These are phyloP conservation scores for Mycosarcoma maydis DNA, from an alignment of 1,284 basidiomycete species.

Conservation along the genomic window DNA sequence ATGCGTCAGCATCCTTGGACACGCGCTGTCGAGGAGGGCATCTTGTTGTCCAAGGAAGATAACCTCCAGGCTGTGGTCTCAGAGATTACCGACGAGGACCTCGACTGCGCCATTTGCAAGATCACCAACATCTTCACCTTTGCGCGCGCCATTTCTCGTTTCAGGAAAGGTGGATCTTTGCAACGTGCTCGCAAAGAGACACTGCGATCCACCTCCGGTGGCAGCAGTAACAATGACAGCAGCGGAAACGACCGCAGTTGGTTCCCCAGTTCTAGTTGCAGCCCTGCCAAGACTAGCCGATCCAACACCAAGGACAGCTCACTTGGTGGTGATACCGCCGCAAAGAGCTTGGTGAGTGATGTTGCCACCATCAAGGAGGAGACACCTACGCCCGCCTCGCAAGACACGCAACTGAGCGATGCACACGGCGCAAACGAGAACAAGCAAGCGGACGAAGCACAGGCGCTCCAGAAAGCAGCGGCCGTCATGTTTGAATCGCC, in stretches of 20 bases:
- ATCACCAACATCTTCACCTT: conserved; percentile 65
- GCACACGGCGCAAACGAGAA: not conserved
- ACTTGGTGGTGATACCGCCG: not conserved
- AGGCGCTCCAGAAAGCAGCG: conserved; percentile 13
- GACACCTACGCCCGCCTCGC: conserved; percentile 4
- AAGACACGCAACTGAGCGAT: not conserved
- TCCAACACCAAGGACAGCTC: conserved; percentile 4
- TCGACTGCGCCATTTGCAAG: conserved; percentile 61
- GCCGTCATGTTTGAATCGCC: conserved; percentile 33
- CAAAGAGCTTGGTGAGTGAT: not conserved
- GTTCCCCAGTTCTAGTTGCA: conserved; percentile 23
- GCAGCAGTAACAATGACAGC: conserved; percentile 19
- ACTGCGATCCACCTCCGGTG: conserved; percentile 18
- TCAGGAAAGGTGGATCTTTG: conserved; percentile 54
- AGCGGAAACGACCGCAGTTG: conserved; percentile 36
- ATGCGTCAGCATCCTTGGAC: conserved; percentile 62
- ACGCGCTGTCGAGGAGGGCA: conserved; percentile 27
- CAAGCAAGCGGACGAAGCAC: not conserved
- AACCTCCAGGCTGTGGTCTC: conserved; percentile 51
- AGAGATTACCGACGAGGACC: conserved; percentile 65
- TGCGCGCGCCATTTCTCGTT: conserved; percentile 63
- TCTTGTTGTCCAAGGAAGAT: conserved; percentile 49
- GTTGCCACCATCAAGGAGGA: conserved; percentile 30
- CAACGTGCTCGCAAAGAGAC: conserved; percentile 22
- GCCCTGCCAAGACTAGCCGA: conserved; percentile 4